Evolutionary conservation across 805 yeast genomes (phyloP).

Genomic region (Starmerella cellae): DNA sequence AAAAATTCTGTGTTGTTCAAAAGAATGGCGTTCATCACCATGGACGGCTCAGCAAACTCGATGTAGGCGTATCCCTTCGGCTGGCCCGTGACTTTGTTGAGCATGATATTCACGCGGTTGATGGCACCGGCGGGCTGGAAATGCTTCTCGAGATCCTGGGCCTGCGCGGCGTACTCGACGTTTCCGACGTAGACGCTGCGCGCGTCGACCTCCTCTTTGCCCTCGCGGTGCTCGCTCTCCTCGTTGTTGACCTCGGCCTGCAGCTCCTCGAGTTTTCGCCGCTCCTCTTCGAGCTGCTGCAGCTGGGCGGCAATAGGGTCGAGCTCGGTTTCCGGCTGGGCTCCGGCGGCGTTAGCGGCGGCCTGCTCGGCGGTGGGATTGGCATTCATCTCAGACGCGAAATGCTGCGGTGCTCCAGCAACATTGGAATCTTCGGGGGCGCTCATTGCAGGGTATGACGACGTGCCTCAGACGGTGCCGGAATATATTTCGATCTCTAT

Average conservation of each 20-base stretch:
- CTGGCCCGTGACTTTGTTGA: constrained; percentile 52
- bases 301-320: constrained; percentile 15
- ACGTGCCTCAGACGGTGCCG: no score
- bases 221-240: constrained; percentile 32
- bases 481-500: no score
- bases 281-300: constrained; percentile 45
- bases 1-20: constrained; percentile 53
- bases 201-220: constrained; percentile 56
- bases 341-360: neutral
- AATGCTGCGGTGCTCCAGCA: no score
- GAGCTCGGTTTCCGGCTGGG: neutral
- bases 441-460: neutral
- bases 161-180: constrained; percentile 67
- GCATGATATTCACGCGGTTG: constrained; percentile 64
- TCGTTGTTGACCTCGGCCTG: constrained; percentile 38
- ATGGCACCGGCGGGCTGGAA: constrained; percentile 60
- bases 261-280: constrained; percentile 45
- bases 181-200: constrained; percentile 72
- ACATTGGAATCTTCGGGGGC: neutral
- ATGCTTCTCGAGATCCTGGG: constrained; percentile 64
- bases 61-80: constrained; percentile 83
- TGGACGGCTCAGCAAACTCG: constrained; percentile 60
- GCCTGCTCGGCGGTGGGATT: neutral
- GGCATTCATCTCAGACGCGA: no score
- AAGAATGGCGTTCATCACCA: constrained; percentile 50